Conservation (phyloP, 2,329 filamentous ascomycete species). For the Colletotrichum sp. region DNA sequence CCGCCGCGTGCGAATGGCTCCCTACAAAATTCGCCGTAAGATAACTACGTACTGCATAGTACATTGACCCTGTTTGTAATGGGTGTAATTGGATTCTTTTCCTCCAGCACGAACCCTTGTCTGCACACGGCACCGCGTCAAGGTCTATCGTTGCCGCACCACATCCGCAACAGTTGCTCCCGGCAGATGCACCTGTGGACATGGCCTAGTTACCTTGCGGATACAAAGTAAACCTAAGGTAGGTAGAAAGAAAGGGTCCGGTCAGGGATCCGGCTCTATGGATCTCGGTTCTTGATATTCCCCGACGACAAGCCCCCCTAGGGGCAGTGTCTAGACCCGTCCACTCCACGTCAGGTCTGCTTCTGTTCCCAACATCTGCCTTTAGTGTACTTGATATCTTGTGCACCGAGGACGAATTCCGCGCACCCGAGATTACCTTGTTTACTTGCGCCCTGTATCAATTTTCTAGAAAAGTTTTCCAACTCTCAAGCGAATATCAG, state of each 20-base stretch:
- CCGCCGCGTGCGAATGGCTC: neutral
- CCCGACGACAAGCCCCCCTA: neutral
- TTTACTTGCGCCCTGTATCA: neutral
- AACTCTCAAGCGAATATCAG: neutral
- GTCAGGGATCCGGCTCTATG: neutral
- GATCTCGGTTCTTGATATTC: slow-evolving; percentile 8
- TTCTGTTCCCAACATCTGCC: neutral
- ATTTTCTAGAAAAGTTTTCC: neutral
- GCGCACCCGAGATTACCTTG: neutral
- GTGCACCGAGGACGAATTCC: neutral
- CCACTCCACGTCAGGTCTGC: neutral
- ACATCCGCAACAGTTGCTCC: neutral
- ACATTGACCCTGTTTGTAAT: neutral
- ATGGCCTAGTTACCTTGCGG: neutral
- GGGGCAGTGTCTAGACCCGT: neutral
- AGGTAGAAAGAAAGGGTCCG: neutral
- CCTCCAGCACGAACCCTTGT: neutral
- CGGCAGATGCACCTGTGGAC: neutral
- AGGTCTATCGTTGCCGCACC: neutral
- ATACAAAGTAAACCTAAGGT: neutral
- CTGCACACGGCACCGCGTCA: neutral
- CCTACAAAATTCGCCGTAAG: neutral
- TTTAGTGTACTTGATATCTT: neutral
- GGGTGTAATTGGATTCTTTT: neutral
- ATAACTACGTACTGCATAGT: neutral